A percentile compares a stretch with the other conserved stretches of the same genome.
Evolutionary conservation across 2,329 filamentous ascomycete species (phyloP).

Genomic region (Pyricularia grisea): DNA sequence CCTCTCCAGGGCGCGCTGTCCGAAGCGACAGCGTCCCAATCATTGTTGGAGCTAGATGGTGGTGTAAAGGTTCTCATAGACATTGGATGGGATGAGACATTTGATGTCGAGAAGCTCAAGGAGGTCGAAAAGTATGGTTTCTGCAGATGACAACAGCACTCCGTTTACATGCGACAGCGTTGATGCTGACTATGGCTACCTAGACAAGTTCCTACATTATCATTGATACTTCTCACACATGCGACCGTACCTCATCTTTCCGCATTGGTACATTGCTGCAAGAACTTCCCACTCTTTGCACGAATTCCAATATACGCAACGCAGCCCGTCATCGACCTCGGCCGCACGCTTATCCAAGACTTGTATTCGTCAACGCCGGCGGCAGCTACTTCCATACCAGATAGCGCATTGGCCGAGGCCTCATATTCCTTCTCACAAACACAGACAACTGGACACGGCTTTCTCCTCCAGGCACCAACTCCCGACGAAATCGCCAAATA

Average conservation of each 20-base stretch:
- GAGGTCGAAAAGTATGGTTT: constrained; percentile 75
- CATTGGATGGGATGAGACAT: constrained; percentile 90
- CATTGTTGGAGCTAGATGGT: constrained; percentile 92
- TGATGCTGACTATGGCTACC: constrained; percentile 13
- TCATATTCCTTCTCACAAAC: constrained; percentile 45
- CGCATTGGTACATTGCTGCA: constrained; percentile 94
- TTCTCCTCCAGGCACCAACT: constrained; percentile 62
- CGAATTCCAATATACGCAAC: constrained; percentile 94
- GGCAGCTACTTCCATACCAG: constrained; percentile 75
- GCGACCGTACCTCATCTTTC: constrained; percentile 86
- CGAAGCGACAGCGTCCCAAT: constrained; percentile 79
- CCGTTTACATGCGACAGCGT: constrained; percentile 1
- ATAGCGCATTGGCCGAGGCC: constrained; percentile 59
- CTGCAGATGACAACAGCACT: constrained; percentile 4
- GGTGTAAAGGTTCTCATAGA: constrained; percentile 93
- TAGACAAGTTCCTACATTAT: constrained; percentile 85
- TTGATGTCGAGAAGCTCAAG: constrained; percentile 71
- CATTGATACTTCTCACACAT: constrained; percentile 88
- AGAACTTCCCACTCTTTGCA: constrained; percentile 84
- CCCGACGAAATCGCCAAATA: constrained; percentile 85
- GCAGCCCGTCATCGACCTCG: constrained; percentile 83
- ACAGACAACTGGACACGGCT: constrained; percentile 40
- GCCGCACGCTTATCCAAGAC: constrained; percentile 83
- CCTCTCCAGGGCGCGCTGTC: constrained; percentile 86
- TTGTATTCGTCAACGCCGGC: constrained; percentile 83